These are phyloP conservation scores for Diaporthe velutina DNA, from an alignment of 2,329 filamentous ascomycete genomes.

Conservation along the genomic window DNA sequence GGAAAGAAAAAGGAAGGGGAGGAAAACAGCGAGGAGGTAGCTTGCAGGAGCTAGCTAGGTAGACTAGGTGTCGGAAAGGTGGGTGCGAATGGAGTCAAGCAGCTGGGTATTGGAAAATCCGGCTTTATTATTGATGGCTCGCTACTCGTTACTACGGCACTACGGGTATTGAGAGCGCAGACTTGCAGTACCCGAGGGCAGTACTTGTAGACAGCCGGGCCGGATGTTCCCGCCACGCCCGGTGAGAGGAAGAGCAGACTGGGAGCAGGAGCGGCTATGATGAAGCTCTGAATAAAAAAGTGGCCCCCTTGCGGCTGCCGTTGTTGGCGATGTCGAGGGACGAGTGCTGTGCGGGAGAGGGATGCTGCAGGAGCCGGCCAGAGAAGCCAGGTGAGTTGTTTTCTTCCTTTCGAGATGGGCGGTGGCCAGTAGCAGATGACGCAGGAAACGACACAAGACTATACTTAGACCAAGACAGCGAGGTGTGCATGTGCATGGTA, in stretches of 20 bases:
- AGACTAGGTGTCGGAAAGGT: slow-evolving; percentile 29
- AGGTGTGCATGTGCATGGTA: background rate
- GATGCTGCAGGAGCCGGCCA: slow-evolving; percentile 7
- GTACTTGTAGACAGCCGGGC: slow-evolving; percentile 14
- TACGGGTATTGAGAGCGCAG: background rate
- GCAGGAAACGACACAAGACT: slow-evolving; percentile 19
- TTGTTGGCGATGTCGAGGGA: background rate
- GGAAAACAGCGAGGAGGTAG: slow-evolving; percentile 35
- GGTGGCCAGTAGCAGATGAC: slow-evolving; percentile 19
- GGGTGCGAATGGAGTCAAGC: slow-evolving; percentile 32
- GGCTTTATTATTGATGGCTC: slow-evolving; percentile 29
- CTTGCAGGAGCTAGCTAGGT: slow-evolving; percentile 28
- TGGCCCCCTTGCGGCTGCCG: slow-evolving; percentile 22
- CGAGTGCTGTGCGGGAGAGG: slow-evolving; percentile 4
- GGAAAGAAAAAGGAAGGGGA: slow-evolving; percentile 36
- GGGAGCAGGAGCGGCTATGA: slow-evolving; percentile 17
- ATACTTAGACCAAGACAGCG: slow-evolving; percentile 20
- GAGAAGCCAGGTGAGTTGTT: slow-evolving; percentile 13
- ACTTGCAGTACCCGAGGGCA: slow-evolving; percentile 28
- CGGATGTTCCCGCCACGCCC: slow-evolving; percentile 30
- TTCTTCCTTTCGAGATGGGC: background rate
- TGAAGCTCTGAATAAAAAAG: slow-evolving; percentile 34
- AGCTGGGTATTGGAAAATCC: slow-evolving; percentile 27
- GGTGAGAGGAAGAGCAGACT: slow-evolving; percentile 6
- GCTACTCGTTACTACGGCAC: slow-evolving; percentile 19